Base-by-base conservation (phyloP, 2,329 filamentous ascomycete genomes). In the Hysterium pulicare region DNA sequence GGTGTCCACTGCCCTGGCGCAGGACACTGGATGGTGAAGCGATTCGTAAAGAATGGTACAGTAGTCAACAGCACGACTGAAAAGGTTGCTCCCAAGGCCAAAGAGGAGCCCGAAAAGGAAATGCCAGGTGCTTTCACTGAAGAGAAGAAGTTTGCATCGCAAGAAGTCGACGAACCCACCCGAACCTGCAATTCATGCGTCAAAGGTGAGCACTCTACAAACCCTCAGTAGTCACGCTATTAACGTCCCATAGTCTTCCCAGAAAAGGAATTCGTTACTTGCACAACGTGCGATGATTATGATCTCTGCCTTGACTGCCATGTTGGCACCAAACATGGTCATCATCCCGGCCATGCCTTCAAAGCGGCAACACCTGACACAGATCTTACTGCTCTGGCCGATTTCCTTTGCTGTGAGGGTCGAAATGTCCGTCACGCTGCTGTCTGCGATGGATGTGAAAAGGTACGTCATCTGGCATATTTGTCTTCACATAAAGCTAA, bases 11-110 rank as follows among this genome's bases (percentile, higher is more conserved):
- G 94, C 73, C 79, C 83, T 49, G 83, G 83, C 44, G 78, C 84
- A 22, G 79, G 82, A 49, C 93, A 98, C 71, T 96, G 90, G 90
- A 76, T 98, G 68, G 91, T 97, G 67, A 96, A 95, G 79, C 85
- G 93, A 45, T 82, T 81, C 49, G 81, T 95, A 48, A 77, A 84
- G 58, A 78, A 90, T 45, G 91, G 90, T 38, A 76, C 81, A 50
- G 83, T 96, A 43, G 79, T 88, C 52, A 88, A 82, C 68, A 96
- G 90, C 75, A 88, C 81, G 17, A 96, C 90, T 1, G 87, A 95
- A 70, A 86, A 78, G 19, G 76, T 95, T 45, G 74, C 80, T 28
- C 83, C 86, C 42, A 89, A 85, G 70, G 58, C 69, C 19, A 74
- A 73, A 58, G 40, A 52, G 15, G 53, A 63, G 41, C 45, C 54